Evolutionary conservation across 306 rosid species (phyloP).

Genomic region (Castanospermum australe): DNA sequence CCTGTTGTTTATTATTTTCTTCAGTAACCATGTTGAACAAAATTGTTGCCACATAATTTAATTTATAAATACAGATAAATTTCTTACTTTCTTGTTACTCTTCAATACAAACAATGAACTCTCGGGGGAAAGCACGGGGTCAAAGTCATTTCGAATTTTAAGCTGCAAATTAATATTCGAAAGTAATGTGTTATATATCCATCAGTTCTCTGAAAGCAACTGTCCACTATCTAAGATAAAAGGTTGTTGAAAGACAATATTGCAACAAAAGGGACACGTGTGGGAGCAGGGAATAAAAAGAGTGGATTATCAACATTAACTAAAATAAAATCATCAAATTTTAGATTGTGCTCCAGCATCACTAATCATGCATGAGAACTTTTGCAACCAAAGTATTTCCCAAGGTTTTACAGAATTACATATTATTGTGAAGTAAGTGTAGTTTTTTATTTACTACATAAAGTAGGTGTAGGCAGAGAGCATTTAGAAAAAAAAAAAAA

Average conservation of each 20-base stretch:
- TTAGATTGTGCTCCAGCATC: neutral
- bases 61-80: slow-evolving; percentile 14
- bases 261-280: slow-evolving; percentile 16
- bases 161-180: slow-evolving; percentile 60
- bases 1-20: slow-evolving; percentile 57
- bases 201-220: slow-evolving; percentile 18
- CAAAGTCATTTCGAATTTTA: slow-evolving; percentile 98
- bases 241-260: slow-evolving; percentile 7
- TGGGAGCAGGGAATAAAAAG: neutral
- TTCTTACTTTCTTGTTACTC: slow-evolving; percentile 83
- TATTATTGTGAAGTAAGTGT: neutral
- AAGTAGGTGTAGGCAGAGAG: slow-evolving; percentile 18
- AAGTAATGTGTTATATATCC: slow-evolving; percentile 1
- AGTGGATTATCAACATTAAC: neutral
- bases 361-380: slow-evolving; percentile 17
- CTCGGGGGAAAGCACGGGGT: slow-evolving; percentile 98
- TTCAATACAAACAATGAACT: slow-evolving; percentile 95
- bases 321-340: slow-evolving; percentile 31
- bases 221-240: neutral
- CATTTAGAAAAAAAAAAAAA: neutral
- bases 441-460: neutral
- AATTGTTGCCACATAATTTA: slow-evolving; percentile 1
- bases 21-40: slow-evolving; percentile 24
- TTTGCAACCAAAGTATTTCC: neutral
- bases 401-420: slow-evolving; percentile 8